Evolutionary conservation across 1,284 basidiomycete genomes (phyloP).

Genomic region (Pisolithus thermaeus): DNA sequence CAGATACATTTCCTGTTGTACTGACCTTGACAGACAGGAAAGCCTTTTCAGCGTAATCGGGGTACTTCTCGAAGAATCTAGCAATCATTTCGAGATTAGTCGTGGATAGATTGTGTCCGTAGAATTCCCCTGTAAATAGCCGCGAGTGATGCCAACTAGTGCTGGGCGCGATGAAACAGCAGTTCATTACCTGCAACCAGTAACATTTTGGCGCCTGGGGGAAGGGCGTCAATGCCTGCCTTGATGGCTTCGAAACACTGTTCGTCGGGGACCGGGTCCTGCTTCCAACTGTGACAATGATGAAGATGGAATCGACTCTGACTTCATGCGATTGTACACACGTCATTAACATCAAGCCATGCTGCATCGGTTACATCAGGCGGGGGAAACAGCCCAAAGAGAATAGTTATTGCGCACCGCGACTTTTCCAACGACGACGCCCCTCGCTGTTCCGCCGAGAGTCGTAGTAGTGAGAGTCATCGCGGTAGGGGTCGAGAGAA

Average conservation of each 20-base stretch:
- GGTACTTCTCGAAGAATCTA: constrained; percentile 45
- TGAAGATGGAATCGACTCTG: background rate
- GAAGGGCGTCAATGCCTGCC: constrained; percentile 50
- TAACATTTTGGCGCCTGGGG: constrained; percentile 41
- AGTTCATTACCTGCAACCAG: constrained; percentile 39
- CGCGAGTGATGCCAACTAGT: background rate
- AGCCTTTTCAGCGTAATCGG: constrained; percentile 46
- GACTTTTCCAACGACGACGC: constrained; percentile 31
- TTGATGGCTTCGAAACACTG: constrained; percentile 52
- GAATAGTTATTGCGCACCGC: constrained; percentile 23
- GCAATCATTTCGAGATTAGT: constrained; percentile 39
- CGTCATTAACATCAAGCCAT: constrained; percentile 27
- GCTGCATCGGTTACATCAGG: constrained; percentile 11
- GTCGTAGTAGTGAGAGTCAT: constrained; percentile 19
- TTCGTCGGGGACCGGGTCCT: constrained; percentile 37
- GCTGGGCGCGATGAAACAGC: background rate
- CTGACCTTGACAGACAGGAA: constrained; percentile 38
- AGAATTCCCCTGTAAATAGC: constrained; percentile 25
- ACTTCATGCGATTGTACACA: constrained; percentile 3
- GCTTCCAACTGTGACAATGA: constrained; percentile 11
- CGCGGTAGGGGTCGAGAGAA: background rate
- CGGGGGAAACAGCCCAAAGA: background rate
- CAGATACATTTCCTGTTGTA: background rate
- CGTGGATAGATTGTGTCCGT: constrained; percentile 21
- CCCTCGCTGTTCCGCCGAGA: constrained; percentile 31